Conservation (phyloP, 495 filamentous ascomycete genomes). For the Daldinia vernicosa region DNA sequence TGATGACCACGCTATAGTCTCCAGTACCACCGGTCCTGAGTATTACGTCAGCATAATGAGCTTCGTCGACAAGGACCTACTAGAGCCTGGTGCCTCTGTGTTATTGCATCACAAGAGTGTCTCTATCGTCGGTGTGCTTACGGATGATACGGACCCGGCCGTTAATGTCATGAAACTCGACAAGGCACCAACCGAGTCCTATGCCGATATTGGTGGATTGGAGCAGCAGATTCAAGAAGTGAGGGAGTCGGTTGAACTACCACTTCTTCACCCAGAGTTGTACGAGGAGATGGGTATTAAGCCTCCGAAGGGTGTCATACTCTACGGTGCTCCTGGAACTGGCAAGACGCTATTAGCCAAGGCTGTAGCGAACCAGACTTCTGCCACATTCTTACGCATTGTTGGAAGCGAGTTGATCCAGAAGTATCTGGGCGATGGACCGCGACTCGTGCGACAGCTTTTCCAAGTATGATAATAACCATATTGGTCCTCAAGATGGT, state of each 20-base stretch:
- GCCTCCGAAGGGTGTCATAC: constrained; percentile 98
- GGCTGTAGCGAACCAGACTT: constrained; percentile 98
- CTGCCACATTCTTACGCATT: constrained; percentile 96
- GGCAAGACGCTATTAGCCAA: constrained; percentile 98
- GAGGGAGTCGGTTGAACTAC: constrained; percentile 94
- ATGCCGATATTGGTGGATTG: constrained; percentile 97
- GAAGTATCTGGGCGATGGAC: constrained; percentile 98
- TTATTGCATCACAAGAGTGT: constrained; percentile 97
- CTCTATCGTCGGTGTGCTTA: constrained; percentile 96
- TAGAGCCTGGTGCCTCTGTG: constrained; percentile 96
- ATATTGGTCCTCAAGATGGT: background rate
- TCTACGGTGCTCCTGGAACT: constrained; percentile 96
- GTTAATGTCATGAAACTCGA: constrained; percentile 99
- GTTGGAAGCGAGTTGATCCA: constrained; percentile 98
- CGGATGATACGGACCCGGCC: constrained; percentile 93
- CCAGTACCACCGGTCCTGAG: constrained; percentile 94
- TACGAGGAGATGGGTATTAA: constrained; percentile 99
- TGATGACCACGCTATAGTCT: constrained; percentile 99
- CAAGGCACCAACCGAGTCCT: constrained; percentile 97
- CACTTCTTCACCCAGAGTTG: constrained; percentile 93
- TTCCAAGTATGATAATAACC: constrained; percentile 71
- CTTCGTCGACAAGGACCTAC: constrained; percentile 98
- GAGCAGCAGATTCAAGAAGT: constrained; percentile 98
- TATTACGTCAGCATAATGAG: constrained; percentile 99
- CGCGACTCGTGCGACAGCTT: constrained; percentile 91